phyloP scores from a whole-genome alignment of 305 asterid genomes.

The Fraxinus greggii region DNA sequence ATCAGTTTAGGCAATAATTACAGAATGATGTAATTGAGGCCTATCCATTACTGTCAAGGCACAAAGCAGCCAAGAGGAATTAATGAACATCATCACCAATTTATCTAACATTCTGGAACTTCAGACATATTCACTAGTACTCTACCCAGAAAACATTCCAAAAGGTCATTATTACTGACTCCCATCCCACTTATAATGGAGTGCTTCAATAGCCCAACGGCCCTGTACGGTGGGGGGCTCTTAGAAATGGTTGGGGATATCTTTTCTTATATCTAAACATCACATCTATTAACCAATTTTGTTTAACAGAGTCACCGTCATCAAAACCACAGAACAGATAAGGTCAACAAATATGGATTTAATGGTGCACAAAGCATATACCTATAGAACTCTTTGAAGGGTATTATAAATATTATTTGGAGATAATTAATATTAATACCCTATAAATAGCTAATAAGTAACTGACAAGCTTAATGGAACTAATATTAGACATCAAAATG shows the following conservation, averaged over 20 bases:
- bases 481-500: not conserved
- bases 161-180: not conserved
- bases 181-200: not conserved
- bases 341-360: not conserved
- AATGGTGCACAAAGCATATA: not conserved
- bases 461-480: not conserved
- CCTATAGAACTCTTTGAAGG: not conserved
- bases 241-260: not conserved
- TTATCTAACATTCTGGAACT: not conserved
- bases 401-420: not conserved
- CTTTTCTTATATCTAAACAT: not conserved
- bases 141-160: not conserved
- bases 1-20: not conserved
- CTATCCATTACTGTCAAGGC: not conserved
- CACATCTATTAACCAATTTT: not conserved
- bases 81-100: not conserved
- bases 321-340: not conserved
- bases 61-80: not conserved
- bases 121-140: not conserved
- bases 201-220: not conserved
- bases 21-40: not conserved
- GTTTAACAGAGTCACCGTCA: not conserved
- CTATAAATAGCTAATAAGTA: not conserved
- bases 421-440: not conserved
- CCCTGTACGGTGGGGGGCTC: not conserved